Percentiles rank a stretch among this genome's conserved stretches.
Evolutionary conservation across 1,284 basidiomycete genomes (phyloP).

Genomic region (Cerioporus squamosus): DNA sequence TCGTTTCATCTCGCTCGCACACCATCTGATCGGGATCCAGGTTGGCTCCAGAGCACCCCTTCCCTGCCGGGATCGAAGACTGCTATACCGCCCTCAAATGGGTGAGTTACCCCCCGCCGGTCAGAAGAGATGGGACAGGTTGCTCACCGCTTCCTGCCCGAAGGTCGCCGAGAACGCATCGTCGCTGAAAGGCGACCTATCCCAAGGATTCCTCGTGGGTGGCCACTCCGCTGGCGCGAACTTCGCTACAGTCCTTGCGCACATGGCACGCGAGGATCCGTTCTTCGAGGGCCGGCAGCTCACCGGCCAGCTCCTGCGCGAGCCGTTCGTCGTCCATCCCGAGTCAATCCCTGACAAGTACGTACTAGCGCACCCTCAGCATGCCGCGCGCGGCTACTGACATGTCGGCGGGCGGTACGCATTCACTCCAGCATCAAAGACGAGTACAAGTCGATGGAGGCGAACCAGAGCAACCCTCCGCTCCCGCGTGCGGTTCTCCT

Average conservation of each 20-base stretch:
- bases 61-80: conserved; percentile 22
- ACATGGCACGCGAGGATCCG: conserved; percentile 26
- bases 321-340: background rate
- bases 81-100: conserved; percentile 27
- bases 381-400: too few relatives aligned
- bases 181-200: conserved; percentile 11
- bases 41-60: conserved; percentile 24
- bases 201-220: conserved; percentile 28
- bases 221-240: conserved; percentile 32
- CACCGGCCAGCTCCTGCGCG: conserved; percentile 17
- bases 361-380: too few relatives aligned
- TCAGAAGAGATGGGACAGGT: background rate
- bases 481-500: too few relatives aligned
- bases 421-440: too few relatives aligned
- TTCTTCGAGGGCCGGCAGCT: conserved; percentile 17
- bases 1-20: too few relatives aligned
- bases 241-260: conserved; percentile 22
- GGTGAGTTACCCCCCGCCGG: conserved; percentile 8
- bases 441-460: too few relatives aligned
- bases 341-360: background rate
- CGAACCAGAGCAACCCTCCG: too few relatives aligned
- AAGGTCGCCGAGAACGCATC: conserved; percentile 7
- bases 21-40: background rate
- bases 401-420: too few relatives aligned
- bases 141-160: too few relatives aligned